These are phyloP conservation scores for Kalaharituber pfeilii DNA, from an alignment of 2,329 filamentous ascomycete genomes.

Conservation along the genomic window DNA sequence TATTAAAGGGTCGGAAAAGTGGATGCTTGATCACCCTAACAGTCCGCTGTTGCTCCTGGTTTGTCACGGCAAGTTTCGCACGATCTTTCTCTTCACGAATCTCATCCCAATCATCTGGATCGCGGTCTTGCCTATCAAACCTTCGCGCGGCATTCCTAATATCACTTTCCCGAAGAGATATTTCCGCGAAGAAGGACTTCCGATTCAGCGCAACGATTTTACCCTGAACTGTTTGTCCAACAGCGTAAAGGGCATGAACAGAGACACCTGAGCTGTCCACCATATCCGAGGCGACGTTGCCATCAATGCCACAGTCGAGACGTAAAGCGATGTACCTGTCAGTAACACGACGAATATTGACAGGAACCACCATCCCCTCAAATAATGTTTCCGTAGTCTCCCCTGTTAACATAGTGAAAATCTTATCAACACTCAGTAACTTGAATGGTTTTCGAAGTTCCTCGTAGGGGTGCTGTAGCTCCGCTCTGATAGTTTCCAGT, in stretches of 20 bases:
- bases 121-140: slow-evolving; percentile 43
- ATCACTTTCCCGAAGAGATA: slow-evolving; percentile 68
- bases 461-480: slow-evolving; percentile 83
- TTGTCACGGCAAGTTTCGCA: slow-evolving; percentile 70
- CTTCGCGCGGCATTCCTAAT: slow-evolving; percentile 55
- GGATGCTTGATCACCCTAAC: slow-evolving; percentile 97
- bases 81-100: slow-evolving; percentile 62
- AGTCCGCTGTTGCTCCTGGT: slow-evolving; percentile 65
- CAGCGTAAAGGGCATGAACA: slow-evolving; percentile 40
- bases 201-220: slow-evolving; percentile 79
- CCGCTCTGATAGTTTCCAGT: slow-evolving; percentile 85
- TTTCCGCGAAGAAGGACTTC: slow-evolving; percentile 64
- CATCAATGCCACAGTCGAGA: slow-evolving; percentile 87
- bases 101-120: slow-evolving; percentile 73
- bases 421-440: slow-evolving; percentile 51
- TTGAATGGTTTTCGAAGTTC: slow-evolving; percentile 72
- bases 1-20: slow-evolving; percentile 84
- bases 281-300: slow-evolving; percentile 65
- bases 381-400: slow-evolving; percentile 70
- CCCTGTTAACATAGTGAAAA: slow-evolving; percentile 93
- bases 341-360: slow-evolving; percentile 73
- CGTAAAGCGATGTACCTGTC: slow-evolving; percentile 86
- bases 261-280: slow-evolving; percentile 58
- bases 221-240: slow-evolving; percentile 70
- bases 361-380: slow-evolving; percentile 82